Conservation (phyloP, 257 asterid genomes). For the Fraxinus americana region DNA sequence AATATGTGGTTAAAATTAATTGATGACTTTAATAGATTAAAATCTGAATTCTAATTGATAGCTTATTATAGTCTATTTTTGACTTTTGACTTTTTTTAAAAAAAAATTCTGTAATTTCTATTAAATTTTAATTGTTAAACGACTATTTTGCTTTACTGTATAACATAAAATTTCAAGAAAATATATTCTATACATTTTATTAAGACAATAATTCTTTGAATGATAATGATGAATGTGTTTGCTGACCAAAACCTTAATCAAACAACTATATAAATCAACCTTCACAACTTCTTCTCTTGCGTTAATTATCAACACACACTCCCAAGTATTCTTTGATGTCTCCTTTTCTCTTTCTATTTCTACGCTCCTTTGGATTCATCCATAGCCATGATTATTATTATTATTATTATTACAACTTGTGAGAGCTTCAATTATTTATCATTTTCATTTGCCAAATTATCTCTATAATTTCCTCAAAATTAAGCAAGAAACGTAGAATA, state of each 20-base stretch:
- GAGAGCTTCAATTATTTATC: slow-evolving; percentile 8
- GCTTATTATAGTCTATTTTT: no score
- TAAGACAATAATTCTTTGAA: no score
- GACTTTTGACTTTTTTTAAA: no score
- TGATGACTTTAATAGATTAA: no score
- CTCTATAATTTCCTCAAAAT: not conserved
- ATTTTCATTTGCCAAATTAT: not conserved
- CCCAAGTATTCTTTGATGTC: slow-evolving; percentile 29
- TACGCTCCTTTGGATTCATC: slow-evolving; percentile 47
- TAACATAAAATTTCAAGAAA: no score
- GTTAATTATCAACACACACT: not conserved
- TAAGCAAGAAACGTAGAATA: no score
- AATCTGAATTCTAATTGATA: no score
- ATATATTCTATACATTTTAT: no score
- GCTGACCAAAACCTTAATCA: slow-evolving; percentile 31
- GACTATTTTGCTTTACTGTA: no score
- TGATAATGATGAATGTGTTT: not conserved
- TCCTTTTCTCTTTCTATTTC: slow-evolving; percentile 45
- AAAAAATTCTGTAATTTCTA: no score
- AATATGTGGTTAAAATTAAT: no score
- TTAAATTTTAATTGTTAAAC: no score
- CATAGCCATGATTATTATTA: slow-evolving; percentile 28
- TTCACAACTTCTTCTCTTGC: slow-evolving; percentile 8
- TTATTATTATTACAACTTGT: slow-evolving; percentile 13
- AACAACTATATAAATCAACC: slow-evolving; percentile 12